Evolutionary conservation across 257 asterid species (phyloP), one percentile per base, ranked within the genome.

Genomic region (Capsicum chinense): DNA sequence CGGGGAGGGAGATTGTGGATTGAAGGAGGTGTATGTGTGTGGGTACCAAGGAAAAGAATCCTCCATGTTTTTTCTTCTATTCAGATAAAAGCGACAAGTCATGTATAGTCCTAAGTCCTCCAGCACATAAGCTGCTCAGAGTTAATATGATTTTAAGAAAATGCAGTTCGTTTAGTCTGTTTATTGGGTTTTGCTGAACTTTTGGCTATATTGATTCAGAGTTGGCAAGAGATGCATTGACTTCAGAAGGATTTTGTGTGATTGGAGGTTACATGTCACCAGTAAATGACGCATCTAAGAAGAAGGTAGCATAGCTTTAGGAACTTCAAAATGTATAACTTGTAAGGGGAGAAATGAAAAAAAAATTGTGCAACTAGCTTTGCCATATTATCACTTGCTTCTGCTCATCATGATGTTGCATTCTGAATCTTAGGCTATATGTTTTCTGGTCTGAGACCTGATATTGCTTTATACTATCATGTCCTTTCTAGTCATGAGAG

Each of bases 251-350:
- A 26, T 90, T 90, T 83, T 89, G 92, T 84, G 95, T 94, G 63
- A 79, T 96, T 52, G 98, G 98, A 86, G 98, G 99, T 86, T 96
- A 94, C 81, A 93, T 96, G 93, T 96, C 98, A 68, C 98, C 99
- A 50, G 99, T 93, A 73, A 96, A 93, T 73, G 98, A 93, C 87
- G 92, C 94, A 39, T 96, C 94, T 89, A 90, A 89, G 87, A 96
- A 96, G 88, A 92, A 91, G 98, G 98, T 91, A 56, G 56, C 62
- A 73, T 83, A 35, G 19, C 80, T 52, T 56, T 17, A 39, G 5
- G 69, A 76, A 5, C 81, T 76, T 73, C 7, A 11, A 48, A 48
- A 73, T 73, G 80, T 19, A n/a, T 73, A 52, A 52, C 57, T 74
- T 60, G 80, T 12, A 50, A 19, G 4, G 37, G 19, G 52, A 67